phyloP scores from a whole-genome alignment of 345 rosid species.

The Linum usitatissimum region DNA sequence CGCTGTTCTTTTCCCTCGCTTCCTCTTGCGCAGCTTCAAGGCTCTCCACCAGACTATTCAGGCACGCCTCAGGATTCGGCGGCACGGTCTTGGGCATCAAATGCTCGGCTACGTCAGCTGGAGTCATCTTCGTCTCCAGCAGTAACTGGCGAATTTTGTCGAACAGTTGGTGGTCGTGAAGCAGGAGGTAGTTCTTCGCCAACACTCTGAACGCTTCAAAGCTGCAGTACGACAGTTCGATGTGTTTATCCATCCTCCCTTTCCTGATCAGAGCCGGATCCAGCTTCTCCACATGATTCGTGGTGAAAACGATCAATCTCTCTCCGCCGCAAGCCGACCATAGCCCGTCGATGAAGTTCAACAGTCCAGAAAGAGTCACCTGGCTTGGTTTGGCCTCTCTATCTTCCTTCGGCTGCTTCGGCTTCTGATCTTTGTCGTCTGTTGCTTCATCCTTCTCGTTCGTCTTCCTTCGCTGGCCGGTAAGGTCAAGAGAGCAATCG shows the following conservation, averaged over 20 bases:
- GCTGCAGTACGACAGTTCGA: conserved; percentile 14
- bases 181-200: conserved; percentile 2
- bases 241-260: conserved; percentile 25
- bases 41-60: conserved; percentile 7
- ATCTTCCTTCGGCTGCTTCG: not conserved
- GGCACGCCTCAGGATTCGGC: conserved; percentile 6
- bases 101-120: conserved; percentile 21
- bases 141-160: not conserved
- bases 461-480: conserved; percentile 14
- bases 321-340: conserved; percentile 24
- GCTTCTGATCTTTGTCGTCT: not conserved
- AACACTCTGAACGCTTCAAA: conserved; percentile 2
- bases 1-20: not conserved
- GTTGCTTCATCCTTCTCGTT: not conserved
- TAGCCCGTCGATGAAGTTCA: conserved; percentile 7
- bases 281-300: conserved; percentile 17
- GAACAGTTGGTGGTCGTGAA: conserved; percentile 9
- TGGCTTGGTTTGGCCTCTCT: conserved; percentile 10
- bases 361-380: conserved; percentile 21
- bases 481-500: conserved; percentile 21
- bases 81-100: conserved; percentile 13
- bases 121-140: conserved; percentile 11
- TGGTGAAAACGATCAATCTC: conserved; percentile 19
- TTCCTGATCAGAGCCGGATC: conserved; percentile 20
- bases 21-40: conserved; percentile 4